These are phyloP conservation scores for Hyaloscypha finlandica DNA, from an alignment of 495 filamentous ascomycete species.

Conservation along the genomic window DNA sequence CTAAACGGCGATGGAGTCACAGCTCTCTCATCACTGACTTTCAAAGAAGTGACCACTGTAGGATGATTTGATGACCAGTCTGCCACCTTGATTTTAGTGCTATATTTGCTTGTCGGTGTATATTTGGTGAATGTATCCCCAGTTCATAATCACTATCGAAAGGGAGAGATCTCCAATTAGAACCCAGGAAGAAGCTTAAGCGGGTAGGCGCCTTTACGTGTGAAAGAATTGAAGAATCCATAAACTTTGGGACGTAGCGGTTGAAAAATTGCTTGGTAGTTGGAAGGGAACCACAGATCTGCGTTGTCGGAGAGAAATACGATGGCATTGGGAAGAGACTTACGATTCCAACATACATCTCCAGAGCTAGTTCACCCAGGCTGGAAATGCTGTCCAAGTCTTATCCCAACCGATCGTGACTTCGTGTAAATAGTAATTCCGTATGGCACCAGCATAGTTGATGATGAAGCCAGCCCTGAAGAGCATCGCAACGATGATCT, in stretches of 20 bases:
- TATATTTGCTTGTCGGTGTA: no score
- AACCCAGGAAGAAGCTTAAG: no score
- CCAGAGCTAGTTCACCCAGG: slow-evolving; percentile 52
- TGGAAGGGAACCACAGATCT: slow-evolving; percentile 59
- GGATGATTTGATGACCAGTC: no score
- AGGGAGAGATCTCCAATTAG: no score
- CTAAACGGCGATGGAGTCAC: no score
- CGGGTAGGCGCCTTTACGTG: no score
- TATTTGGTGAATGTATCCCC: no score
- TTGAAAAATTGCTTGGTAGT: slow-evolving; percentile 54
- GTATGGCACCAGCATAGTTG: slow-evolving; percentile 54
- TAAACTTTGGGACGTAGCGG: slow-evolving; percentile 40
- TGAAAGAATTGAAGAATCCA: background rate
- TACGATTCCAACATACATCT: slow-evolving; percentile 64
- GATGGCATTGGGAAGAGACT: slow-evolving; percentile 23
- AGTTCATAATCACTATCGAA: no score
- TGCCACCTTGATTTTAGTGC: no score
- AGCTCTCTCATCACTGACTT: no score
- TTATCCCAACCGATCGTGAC: slow-evolving; percentile 41
- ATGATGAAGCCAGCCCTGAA: slow-evolving; percentile 60
- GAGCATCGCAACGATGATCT: slow-evolving; percentile 56
- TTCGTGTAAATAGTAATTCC: slow-evolving; percentile 43
- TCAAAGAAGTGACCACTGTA: no score
- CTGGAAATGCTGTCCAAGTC: slow-evolving; percentile 55
- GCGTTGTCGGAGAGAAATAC: background rate